These are phyloP conservation scores for Beta lomatogona DNA, from an alignment of 179 eudicot genomes.

Conservation along the genomic window DNA sequence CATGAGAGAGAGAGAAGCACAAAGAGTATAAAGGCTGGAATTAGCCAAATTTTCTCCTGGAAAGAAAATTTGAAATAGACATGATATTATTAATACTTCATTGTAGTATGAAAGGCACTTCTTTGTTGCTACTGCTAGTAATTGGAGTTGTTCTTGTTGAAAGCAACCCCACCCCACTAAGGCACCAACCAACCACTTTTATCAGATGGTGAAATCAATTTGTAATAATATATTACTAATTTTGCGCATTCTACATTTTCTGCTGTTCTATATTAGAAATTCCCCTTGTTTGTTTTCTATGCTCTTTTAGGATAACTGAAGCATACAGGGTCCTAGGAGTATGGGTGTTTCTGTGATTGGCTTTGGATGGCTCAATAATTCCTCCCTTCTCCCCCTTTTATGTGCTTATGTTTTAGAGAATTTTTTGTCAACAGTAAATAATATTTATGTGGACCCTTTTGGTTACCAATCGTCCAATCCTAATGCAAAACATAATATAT, in stretches of 20 bases:
- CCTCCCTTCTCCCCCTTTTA: neutral
- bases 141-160: slow-evolving; percentile 37
- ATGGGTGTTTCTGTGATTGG: slow-evolving; percentile 14
- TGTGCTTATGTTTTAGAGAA: neutral
- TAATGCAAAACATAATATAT: neutral
- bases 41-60: too few species aligned
- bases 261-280: neutral
- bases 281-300: neutral
- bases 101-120: slow-evolving; percentile 18
- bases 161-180: slow-evolving; percentile 21
- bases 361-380: slow-evolving; percentile 12
- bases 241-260: neutral
- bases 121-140: slow-evolving; percentile 37
- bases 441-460: neutral
- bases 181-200: slow-evolving; percentile 39
- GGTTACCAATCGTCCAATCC: neutral
- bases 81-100: neutral
- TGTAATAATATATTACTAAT: neutral
- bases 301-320: slow-evolving; percentile 17
- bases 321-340: slow-evolving; percentile 12
- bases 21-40: neutral
- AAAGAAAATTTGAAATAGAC: neutral
- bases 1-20: slow-evolving; percentile 3
- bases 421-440: neutral
- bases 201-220: slow-evolving; percentile 26